Conservation (phyloP, 805 yeast genomes). For the Pichia ethanolica region DNA sequence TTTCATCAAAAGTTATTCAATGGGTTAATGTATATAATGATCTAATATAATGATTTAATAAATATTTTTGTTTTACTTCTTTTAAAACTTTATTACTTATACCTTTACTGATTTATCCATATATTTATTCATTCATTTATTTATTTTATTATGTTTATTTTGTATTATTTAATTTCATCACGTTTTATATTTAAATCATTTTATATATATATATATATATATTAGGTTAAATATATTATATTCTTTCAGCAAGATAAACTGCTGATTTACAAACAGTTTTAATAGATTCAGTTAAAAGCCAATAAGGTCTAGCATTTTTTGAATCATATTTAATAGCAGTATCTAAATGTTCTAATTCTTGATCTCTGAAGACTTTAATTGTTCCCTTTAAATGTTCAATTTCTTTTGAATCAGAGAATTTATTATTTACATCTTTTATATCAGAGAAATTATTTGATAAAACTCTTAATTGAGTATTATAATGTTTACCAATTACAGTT, state of each 20-base stretch:
- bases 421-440: slow-evolving; percentile 26
- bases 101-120: not conserved
- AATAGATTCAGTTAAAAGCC: slow-evolving; percentile 80
- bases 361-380: slow-evolving; percentile 79
- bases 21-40: slow-evolving; percentile 54
- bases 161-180: no score
- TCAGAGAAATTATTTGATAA: slow-evolving; percentile 60
- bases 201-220: not conserved
- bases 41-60: slow-evolving; percentile 14
- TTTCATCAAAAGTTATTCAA: slow-evolving; percentile 67
- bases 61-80: no score
- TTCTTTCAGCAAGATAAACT: slow-evolving; percentile 82
- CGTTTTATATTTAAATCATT: not conserved
- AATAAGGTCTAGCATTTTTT: slow-evolving; percentile 86
- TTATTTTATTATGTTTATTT: not conserved
- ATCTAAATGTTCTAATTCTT: slow-evolving; percentile 89
- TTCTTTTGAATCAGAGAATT: slow-evolving; percentile 41
- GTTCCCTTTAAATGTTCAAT: slow-evolving; percentile 48
- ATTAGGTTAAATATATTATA: slow-evolving; percentile 30
- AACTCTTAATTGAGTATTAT: slow-evolving; percentile 80
- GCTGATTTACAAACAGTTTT: slow-evolving; percentile 82
- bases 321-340: slow-evolving; percentile 92
- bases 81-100: no score
- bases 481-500: slow-evolving; percentile 95
- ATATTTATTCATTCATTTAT: not conserved